Evolutionary conservation across 1,284 basidiomycete genomes (phyloP).

Genomic region (Cutaneotrichosporon sp.): DNA sequence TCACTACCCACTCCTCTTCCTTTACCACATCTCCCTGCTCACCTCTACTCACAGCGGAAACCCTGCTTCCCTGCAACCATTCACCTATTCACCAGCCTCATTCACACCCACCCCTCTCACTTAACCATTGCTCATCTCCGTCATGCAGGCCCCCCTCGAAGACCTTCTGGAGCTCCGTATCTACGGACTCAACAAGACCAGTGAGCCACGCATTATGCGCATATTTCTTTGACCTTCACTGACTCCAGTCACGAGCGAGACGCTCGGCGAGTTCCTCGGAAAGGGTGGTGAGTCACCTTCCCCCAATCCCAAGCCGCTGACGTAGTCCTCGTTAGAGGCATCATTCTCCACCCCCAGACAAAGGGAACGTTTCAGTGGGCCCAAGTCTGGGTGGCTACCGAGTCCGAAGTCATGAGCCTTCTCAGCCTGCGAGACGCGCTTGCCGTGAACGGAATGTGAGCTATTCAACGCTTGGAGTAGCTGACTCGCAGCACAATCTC

Average conservation of each 20-base stretch:
- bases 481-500: slow-evolving; percentile 15
- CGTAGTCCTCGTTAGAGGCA: slow-evolving; percentile 27
- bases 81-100: background rate
- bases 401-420: slow-evolving; percentile 30
- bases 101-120: background rate
- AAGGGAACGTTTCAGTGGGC: slow-evolving; percentile 33
- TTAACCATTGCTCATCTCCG: background rate
- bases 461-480: no score
- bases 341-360: slow-evolving; percentile 23
- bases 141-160: slow-evolving; percentile 4
- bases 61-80: no score
- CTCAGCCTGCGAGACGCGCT: slow-evolving; percentile 28
- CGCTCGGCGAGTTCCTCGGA: slow-evolving; percentile 33
- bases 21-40: background rate
- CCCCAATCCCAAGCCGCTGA: background rate
- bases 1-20: background rate
- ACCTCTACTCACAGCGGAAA: no score
- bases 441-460: slow-evolving; percentile 34
- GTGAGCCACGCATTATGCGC: background rate
- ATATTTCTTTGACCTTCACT: background rate
- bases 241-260: slow-evolving; percentile 30
- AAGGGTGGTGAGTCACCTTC: slow-evolving; percentile 22
- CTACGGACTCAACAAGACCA: slow-evolving; percentile 25
- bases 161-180: slow-evolving; percentile 25
- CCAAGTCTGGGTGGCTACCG: slow-evolving; percentile 32